A percentile compares a stretch with the other conserved stretches of the same genome.
Conservation (phyloP, 176 grass and related monocot species). For the Cymbopogon citratus region DNA sequence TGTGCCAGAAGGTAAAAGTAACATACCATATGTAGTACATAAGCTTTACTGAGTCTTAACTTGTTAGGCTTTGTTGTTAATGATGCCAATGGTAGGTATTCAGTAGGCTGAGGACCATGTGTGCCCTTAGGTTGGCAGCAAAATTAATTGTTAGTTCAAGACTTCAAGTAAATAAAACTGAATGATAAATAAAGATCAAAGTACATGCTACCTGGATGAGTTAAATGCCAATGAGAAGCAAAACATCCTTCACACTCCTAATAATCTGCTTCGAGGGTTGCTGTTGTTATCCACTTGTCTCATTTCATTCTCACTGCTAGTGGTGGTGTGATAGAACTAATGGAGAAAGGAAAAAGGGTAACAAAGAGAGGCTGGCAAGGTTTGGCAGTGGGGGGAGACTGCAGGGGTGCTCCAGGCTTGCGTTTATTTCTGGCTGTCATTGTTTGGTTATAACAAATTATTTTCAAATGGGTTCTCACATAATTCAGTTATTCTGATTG, state of each 20-base stretch:
- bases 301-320: neutral
- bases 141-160: neutral
- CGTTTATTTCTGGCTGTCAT: neutral
- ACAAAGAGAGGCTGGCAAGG: neutral
- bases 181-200: slow-evolving; percentile 11
- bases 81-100: neutral
- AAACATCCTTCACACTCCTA: neutral
- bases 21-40: neutral
- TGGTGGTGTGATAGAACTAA: neutral
- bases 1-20: slow-evolving; percentile 70
- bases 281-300: neutral
- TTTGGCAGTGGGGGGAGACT: neutral
- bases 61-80: slow-evolving; percentile 6
- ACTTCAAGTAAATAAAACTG: slow-evolving; percentile 6
- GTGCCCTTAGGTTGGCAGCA: neutral
- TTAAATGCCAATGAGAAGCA: neutral
- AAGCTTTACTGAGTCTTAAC: neutral
- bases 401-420: neutral
- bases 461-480: neutral
- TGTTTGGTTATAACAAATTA: neutral
- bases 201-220: neutral
- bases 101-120: neutral
- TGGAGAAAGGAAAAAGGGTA: neutral
- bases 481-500: neutral
- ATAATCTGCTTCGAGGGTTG: neutral